Percentiles rank a stretch among this genome's conserved stretches.
Evolutionary conservation across 2,329 filamentous ascomycete species (phyloP).

Genomic region (Apiospora pterosperma): DNA sequence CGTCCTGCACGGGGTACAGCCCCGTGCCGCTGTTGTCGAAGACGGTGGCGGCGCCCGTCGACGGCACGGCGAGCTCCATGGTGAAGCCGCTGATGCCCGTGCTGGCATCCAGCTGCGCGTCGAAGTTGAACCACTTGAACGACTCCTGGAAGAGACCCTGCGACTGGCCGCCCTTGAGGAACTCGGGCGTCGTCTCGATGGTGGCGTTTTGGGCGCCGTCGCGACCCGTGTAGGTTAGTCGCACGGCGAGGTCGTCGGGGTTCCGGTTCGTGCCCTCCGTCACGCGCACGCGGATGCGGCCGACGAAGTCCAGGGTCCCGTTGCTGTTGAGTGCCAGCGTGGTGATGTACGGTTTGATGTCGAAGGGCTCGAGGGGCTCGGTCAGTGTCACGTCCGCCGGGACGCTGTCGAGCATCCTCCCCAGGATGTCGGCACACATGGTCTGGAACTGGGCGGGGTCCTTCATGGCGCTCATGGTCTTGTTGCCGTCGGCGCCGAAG

Average conservation of each 20-base stretch:
- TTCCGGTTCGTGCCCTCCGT: conserved; percentile 13
- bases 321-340: conserved; percentile 22
- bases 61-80: conserved; percentile 22
- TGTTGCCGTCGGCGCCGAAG: conserved; percentile 40
- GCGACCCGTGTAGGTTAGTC: conserved; percentile 16
- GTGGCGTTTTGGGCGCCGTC: conserved; percentile 8
- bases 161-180: conserved; percentile 17
- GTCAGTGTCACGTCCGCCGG: conserved; percentile 25
- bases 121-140: conserved; percentile 30
- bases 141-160: conserved; percentile 19
- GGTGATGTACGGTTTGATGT: conserved; percentile 29
- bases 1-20: conserved; percentile 26
- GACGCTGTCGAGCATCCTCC: conserved; percentile 33
- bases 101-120: conserved; percentile 17
- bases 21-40: conserved; percentile 21
- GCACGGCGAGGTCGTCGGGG: conserved; percentile 17
- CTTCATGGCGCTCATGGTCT: conserved; percentile 37
- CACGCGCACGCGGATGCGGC: conserved; percentile 4
- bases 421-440: conserved; percentile 26
- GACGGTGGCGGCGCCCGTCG: conserved; percentile 18
- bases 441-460: conserved; percentile 33
- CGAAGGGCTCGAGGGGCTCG: conserved; percentile 23
- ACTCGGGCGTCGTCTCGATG: conserved; percentile 8
- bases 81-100: conserved; percentile 28
- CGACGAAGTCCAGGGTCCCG: conserved; percentile 10